Base-by-base conservation (phyloP, 2,329 filamentous ascomycete species). In the Rasamsonia emersonii region DNA sequence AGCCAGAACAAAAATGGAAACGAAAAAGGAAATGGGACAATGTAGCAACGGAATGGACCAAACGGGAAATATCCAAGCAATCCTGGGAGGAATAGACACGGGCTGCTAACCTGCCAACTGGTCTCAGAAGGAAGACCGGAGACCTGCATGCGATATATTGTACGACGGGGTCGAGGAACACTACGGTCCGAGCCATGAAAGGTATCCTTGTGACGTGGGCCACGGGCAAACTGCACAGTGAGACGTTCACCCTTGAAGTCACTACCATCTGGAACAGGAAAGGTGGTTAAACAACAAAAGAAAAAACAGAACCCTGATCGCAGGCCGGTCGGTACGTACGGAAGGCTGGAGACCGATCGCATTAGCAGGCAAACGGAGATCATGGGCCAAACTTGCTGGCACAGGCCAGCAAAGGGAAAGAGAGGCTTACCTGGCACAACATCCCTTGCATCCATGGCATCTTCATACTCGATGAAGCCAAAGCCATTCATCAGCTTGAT, bases 401-500 rank as follows among this genome's bases (percentile, higher is more conserved):
- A n/a, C n/a, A n/a, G n/a, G n/a, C n/a, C n/a, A n/a, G n/a, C 36
- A 40, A 36, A 28, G 34, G 37, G 33, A 35, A 35, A 25, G 38
- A 31, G 37, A 40, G 42, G 54, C 80, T 69, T 76, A 95, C 91
- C 89, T 64, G 91, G 91, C 54, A 98, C 91, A 44, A 98, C 88
- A 67, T 98, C 91, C 58, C 89, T 83, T 48, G 91, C 91, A 68
- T 98, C 91, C 82, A 95, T 85, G 37, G 86, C 79, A 68, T 96
- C 91, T 65, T 95, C 93, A 66, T 96, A 98, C 65, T 98, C 91
- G 59, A 98, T 94, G 71, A 98, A 98, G 60, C 91, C 91, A 59
- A 98, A 98, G 55, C 91, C 91, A 60, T 94, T 96, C 91, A 98
- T 98, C 44, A 98, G 78, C 72, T 98, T 98, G 69, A 98, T 89